Conservation (phyloP, 176 grass and related monocot genomes). For the Lolium multiflorum region DNA sequence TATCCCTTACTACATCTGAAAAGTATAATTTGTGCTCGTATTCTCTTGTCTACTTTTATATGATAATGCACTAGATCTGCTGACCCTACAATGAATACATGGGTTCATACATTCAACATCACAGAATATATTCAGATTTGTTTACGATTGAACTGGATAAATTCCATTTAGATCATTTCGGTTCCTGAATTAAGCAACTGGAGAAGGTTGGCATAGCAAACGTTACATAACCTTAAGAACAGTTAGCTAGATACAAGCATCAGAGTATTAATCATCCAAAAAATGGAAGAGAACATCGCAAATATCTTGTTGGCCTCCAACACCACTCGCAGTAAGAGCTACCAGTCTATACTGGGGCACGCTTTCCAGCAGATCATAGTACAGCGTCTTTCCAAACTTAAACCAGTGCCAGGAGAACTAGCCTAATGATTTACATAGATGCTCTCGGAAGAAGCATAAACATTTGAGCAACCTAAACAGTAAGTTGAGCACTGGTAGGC, state of each 20-base stretch:
- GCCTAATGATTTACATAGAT: constrained; percentile 38
- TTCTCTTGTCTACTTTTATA: background rate
- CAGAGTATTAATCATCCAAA: background rate
- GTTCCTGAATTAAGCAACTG: background rate
- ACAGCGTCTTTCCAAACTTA: background rate
- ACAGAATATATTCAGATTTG: background rate
- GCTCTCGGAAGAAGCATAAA: background rate
- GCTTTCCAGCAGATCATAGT: constrained; percentile 9
- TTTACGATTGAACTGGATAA: no score
- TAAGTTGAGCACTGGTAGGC: constrained; percentile 6
- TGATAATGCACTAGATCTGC: background rate
- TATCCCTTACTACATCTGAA: no score
- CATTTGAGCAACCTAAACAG: constrained; percentile 19
- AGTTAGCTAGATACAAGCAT: constrained; percentile 19
- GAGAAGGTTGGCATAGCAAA: background rate
- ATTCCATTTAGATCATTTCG: no score
- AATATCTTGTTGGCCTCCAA: background rate
- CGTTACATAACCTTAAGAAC: constrained; percentile 1
- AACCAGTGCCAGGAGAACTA: background rate
- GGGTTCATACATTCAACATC: background rate
- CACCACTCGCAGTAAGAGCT: background rate
- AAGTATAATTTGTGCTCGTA: background rate
- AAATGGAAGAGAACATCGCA: background rate
- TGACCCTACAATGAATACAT: background rate
- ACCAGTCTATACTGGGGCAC: constrained; percentile 9